These are phyloP conservation scores for Heracleum sosnowskyi DNA, from an alignment of 129 eudicot genomes.

Conservation along the genomic window DNA sequence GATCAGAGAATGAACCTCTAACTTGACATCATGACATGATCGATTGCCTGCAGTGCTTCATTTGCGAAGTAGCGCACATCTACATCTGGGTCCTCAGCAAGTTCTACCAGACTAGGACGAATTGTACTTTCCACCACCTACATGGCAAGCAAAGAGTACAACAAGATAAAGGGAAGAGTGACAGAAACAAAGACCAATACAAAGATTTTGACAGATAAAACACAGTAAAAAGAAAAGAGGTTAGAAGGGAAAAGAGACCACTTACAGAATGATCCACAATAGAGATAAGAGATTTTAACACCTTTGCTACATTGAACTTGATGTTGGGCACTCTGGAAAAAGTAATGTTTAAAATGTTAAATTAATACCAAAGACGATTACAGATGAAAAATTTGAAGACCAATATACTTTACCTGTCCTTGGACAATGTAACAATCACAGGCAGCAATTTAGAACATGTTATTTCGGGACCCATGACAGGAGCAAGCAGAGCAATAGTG, in stretches of 20 bases:
- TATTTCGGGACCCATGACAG: conserved; percentile 92
- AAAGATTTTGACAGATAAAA: neutral
- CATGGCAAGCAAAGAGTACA: neutral
- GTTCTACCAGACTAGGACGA: conserved; percentile 70
- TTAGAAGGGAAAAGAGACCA: neutral
- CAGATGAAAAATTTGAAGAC: neutral
- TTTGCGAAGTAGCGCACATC: conserved; percentile 89
- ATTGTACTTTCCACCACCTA: conserved; percentile 88
- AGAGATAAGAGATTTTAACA: conserved; percentile 68
- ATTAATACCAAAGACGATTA: neutral
- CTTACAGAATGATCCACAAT: conserved; percentile 86
- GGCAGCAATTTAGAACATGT: conserved; percentile 95
- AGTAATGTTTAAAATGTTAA: neutral
- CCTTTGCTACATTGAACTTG: conserved; percentile 94
- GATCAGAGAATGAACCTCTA: conserved; percentile 19
- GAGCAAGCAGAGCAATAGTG: conserved; percentile 79
- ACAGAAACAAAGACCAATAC: neutral
- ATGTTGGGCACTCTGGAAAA: conserved; percentile 75
- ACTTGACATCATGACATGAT: conserved; percentile 80
- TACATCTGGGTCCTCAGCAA: conserved; percentile 91
- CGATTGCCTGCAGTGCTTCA: conserved; percentile 84
- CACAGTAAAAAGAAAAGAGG: neutral
- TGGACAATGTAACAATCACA: conserved; percentile 55
- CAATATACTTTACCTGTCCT: conserved; percentile 54
- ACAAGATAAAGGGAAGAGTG: neutral